Conservation (phyloP, 2,329 filamentous ascomycete genomes). For the Leptographium lundbergii region DNA sequence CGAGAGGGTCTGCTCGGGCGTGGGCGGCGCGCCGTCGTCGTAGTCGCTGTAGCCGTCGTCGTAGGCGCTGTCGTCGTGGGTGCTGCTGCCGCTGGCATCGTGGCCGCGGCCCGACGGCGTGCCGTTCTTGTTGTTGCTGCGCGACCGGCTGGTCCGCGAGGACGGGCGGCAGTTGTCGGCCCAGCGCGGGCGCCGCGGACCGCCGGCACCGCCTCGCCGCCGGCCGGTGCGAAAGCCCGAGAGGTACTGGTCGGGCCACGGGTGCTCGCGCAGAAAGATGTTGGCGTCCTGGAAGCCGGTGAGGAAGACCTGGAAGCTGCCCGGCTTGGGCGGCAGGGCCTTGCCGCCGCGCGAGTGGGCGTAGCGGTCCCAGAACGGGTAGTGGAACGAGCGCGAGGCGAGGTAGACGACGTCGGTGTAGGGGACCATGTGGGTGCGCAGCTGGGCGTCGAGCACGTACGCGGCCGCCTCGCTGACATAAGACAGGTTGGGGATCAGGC, state of each 20-base stretch:
- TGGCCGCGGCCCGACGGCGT: neutral
- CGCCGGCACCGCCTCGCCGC: constrained; percentile 26
- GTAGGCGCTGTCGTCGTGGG: neutral
- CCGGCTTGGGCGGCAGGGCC: constrained; percentile 74
- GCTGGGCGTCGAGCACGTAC: constrained; percentile 82
- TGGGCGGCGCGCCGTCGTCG: constrained; percentile 14
- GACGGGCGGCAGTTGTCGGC: constrained; percentile 67
- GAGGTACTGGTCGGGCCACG: constrained; percentile 86
- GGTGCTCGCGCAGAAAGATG: constrained; percentile 84
- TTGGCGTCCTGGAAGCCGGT: constrained; percentile 97
- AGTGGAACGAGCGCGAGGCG: constrained; percentile 94
- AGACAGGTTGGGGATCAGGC: constrained; percentile 90
- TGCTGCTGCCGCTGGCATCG: neutral
- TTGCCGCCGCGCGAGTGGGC: constrained; percentile 82
- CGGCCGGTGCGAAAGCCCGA: constrained; percentile 57
- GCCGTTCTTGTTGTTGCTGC: neutral
- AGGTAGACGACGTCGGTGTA: constrained; percentile 93
- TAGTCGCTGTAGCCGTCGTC: constrained; percentile 16
- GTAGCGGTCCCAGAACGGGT: constrained; percentile 92
- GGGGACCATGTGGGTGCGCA: constrained; percentile 84
- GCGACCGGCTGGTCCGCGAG: constrained; percentile 31
- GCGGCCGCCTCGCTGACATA: constrained; percentile 97
- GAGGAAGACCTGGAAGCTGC: constrained; percentile 94
- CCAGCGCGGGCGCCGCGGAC: constrained; percentile 55
- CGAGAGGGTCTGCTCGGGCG: constrained; percentile 23